A percentile compares a stretch with the other conserved stretches of the same genome.
These are phyloP conservation scores for Puccinia sorghi DNA, from an alignment of 1,284 basidiomycete genomes.

Conservation along the genomic window DNA sequence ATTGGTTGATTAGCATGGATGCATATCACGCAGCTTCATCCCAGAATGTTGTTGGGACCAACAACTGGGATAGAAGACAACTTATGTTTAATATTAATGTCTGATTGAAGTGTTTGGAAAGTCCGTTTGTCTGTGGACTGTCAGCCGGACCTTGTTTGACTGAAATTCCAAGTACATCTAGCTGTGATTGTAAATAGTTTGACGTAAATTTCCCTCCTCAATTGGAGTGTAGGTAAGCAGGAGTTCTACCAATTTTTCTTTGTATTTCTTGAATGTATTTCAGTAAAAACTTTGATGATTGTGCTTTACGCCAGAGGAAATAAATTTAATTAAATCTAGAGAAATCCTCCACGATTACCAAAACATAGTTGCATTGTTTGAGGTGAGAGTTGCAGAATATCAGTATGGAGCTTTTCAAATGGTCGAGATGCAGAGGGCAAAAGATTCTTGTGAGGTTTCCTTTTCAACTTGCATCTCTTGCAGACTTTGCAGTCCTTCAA, in stretches of 20 bases:
- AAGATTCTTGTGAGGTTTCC: background rate
- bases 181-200: background rate
- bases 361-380: background rate
- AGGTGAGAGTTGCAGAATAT: background rate
- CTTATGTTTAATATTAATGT: no score
- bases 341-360: background rate
- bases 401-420: background rate
- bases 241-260: background rate
- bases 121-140: background rate
- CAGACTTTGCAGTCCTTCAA: background rate
- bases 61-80: no score
- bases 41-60: no score
- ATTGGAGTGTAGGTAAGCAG: background rate
- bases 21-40: no score
- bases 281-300: background rate
- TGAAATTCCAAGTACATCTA: background rate
- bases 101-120: background rate
- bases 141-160: background rate
- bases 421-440: background rate
- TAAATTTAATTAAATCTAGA: constrained; percentile 4
- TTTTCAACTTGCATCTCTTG: background rate
- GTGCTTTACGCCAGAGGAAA: background rate
- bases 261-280: background rate
- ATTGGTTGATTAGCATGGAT: no score
- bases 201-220: background rate